These are phyloP conservation scores for Chlorophyllum brunneum DNA, from an alignment of 768 basidiomycete species.

Conservation along the genomic window DNA sequence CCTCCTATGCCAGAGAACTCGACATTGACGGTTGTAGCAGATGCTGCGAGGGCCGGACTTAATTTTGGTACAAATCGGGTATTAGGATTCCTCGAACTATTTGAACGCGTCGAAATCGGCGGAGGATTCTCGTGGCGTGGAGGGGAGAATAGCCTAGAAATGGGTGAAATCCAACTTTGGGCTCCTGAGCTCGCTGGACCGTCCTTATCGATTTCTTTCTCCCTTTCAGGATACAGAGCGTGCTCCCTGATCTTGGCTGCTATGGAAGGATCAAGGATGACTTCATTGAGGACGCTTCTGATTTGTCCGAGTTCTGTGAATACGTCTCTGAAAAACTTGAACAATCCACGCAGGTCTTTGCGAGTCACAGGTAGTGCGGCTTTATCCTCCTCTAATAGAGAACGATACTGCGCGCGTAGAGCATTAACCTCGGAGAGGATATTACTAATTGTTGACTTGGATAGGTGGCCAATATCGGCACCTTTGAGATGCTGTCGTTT, in stretches of 20 bases:
- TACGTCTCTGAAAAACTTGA: conserved; percentile 82
- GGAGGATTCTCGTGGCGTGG: conserved; percentile 21
- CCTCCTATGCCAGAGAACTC: conserved; percentile 79
- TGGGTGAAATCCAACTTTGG: conserved; percentile 78
- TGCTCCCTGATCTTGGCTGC: conserved; percentile 70
- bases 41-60: conserved; percentile 80
- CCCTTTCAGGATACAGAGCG: conserved; percentile 36
- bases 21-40: conserved; percentile 91
- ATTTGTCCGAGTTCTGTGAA: conserved; percentile 82
- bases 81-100: conserved; percentile 24
- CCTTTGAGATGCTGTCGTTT: conserved; percentile 87
- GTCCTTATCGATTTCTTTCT: background rate
- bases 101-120: conserved; percentile 16
- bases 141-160: conserved; percentile 70
- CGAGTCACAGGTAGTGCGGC: conserved; percentile 58
- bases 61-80: conserved; percentile 70
- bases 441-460: conserved; percentile 71
- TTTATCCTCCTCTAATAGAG: conserved; percentile 72
- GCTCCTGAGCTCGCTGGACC: conserved; percentile 50
- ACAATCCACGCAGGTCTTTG: conserved; percentile 75
- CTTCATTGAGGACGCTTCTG: conserved; percentile 80
- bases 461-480: conserved; percentile 84
- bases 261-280: conserved; percentile 81
- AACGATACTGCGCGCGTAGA: conserved; percentile 72
- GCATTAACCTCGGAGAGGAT: conserved; percentile 67